Evolutionary conservation across 768 basidiomycete genomes (phyloP).

Genomic region (Cyclocybe aegerita): DNA sequence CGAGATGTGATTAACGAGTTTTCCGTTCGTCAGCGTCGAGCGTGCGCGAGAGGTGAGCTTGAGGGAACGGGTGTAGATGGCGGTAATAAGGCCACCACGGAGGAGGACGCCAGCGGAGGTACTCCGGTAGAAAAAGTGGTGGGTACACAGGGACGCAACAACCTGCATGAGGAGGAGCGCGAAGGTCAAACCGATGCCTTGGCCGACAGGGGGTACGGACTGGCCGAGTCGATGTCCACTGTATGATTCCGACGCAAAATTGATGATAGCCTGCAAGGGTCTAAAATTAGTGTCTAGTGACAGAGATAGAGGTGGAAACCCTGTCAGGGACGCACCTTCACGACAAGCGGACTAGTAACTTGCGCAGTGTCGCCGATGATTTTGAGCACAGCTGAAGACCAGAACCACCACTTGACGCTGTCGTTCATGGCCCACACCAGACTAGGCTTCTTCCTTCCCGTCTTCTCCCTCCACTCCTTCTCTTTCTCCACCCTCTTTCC

Average conservation of each 20-base stretch:
- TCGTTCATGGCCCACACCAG: conserved; percentile 73
- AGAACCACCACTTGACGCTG: conserved; percentile 76
- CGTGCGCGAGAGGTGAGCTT: conserved; percentile 77
- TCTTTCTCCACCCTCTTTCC: conserved; percentile 55
- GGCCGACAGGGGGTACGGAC: conserved; percentile 40
- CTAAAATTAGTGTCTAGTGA: neutral
- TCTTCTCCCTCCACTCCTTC: conserved; percentile 60
- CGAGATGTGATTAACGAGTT: conserved; percentile 91
- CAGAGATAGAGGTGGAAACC: neutral
- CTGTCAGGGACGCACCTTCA: conserved; percentile 58
- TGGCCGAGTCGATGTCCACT: conserved; percentile 38
- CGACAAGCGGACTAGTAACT: conserved; percentile 72
- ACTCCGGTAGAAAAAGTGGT: conserved; percentile 84
- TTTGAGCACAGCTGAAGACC: conserved; percentile 63
- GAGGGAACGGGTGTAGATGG: conserved; percentile 79
- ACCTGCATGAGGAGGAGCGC: conserved; percentile 69
- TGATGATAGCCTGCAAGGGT: conserved; percentile 59
- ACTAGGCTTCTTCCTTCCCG: conserved; percentile 64
- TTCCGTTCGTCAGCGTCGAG: conserved; percentile 80
- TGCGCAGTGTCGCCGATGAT: conserved; percentile 70
- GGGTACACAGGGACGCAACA: conserved; percentile 60
- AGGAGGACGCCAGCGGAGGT: conserved; percentile 76
- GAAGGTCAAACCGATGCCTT: conserved; percentile 76
- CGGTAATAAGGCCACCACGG: conserved; percentile 83
- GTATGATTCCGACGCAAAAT: conserved; percentile 67